phyloP scores from a whole-genome alignment of 1,284 basidiomycete genomes.

The Flammula alnicola region DNA sequence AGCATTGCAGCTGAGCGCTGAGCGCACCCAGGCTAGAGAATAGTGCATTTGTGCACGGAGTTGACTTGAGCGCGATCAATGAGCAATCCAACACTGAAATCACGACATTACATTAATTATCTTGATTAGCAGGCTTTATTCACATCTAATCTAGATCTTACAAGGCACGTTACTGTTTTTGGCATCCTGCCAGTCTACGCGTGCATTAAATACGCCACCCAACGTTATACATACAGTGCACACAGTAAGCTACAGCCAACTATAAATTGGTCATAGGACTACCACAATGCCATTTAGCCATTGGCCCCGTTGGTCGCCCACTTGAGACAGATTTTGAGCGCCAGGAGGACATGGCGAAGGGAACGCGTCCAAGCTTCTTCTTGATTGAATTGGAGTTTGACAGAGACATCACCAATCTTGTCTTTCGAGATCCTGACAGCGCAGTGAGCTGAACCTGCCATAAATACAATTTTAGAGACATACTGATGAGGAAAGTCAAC shows the following conservation, averaged over 20 bases:
- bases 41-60: background rate
- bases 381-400: constrained; percentile 92
- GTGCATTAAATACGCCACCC: too few species aligned
- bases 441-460: constrained; percentile 5
- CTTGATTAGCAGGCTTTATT: background rate
- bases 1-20: too few species aligned
- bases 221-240: too few species aligned
- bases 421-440: constrained; percentile 83
- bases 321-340: constrained; percentile 84
- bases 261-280: too few species aligned
- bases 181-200: too few species aligned
- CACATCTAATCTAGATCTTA: constrained; percentile 3
- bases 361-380: constrained; percentile 98
- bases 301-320: constrained; percentile 82
- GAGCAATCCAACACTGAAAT: constrained; percentile 6
- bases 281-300: constrained; percentile 42
- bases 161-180: too few species aligned
- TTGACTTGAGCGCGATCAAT: background rate
- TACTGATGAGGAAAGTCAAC: constrained; percentile 88
- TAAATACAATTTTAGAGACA: constrained; percentile 34
- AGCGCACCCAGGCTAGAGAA: too few species aligned
- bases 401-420: constrained; percentile 93
- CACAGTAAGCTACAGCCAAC: too few species aligned
- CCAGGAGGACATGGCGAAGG: constrained; percentile 87
- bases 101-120: constrained; percentile 8